Base-by-base conservation (phyloP, 257 asterid genomes). In the Rhazya stricta region DNA sequence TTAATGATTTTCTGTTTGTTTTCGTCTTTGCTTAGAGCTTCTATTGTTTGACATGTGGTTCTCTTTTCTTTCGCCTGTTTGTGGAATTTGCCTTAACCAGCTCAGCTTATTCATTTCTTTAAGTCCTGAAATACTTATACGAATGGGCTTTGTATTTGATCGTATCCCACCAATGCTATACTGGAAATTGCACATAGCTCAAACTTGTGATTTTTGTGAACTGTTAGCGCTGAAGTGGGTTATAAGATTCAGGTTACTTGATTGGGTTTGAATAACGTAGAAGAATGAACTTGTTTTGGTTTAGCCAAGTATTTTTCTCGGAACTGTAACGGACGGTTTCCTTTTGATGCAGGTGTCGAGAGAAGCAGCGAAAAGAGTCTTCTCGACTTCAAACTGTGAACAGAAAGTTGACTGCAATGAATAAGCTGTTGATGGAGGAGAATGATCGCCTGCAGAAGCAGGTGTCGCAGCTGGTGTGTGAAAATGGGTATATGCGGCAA, bases 371-470 rank as follows among this genome's bases (percentile, higher is more conserved):
- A 69, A 93, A 91, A 69, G 98, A 91, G 81, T 81, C 98, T 25
- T 79, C 86, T 25, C 82, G 96, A 30, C 92, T 93, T 51, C 98
- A 93, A 84, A 86, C 94, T 73, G 98, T 93, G 61, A 93, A 93
- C 76, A 80, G 96, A 75, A 93, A 93, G 85, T 79, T 93, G 81
- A 62, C 79, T 62, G 97, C 98, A 0, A 90, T 93, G 98, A 93
- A 93, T 78, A 93, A 93, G 82, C 82, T 93, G 60, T 77, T 93
- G 85, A 93, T 93, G 98, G 98, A 93, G 81, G 98, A 91, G 86
- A 93, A 93, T 71, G 98, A 91, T 81, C 93, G 98, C 73, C 84
- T 93, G 82, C 98, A 93, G 81, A 93, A 90, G 82, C 98, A 91
- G 86, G 97, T 93, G 45, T 92, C 99, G 0, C 99, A 90, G 82